Base-by-base conservation (phyloP, 768 basidiomycete species). In the Pleurotus citrinopileatus region DNA sequence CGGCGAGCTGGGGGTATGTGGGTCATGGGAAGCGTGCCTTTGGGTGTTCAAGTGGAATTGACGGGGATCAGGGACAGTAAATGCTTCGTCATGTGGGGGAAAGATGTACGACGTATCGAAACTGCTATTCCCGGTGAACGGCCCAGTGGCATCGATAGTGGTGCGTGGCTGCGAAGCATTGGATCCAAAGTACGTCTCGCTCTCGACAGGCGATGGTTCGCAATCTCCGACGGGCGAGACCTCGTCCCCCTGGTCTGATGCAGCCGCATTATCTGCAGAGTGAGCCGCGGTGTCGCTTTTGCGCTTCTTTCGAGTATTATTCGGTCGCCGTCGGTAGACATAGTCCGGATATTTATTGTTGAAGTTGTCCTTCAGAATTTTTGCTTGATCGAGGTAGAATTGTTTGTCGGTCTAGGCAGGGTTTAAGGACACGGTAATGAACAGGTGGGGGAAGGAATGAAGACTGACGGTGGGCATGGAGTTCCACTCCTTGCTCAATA, bases 291-390 rank as follows among this genome's bases (percentile, higher is more conserved):
- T 51, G 42, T 77, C 73, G 22, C 74, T 63, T 54, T 75, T 75
- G 47, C 79, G 70, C 32, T 72, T 69, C 60, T 83, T 87, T 61
- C 91, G 83, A 53, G 87, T 87, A 66, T 94, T 91, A 73, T 94
- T 94, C 23, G 91, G 91, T 47, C 91, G 79, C 50, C 91, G 83
- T 62, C 86, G 82, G 73, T 94, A 94, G 42, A 94, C 90, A 61
- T 94, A 94, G 77, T 92, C 90, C 13, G 91, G 91, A 68, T 92
- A 93, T 64, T 84, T 88, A 20, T 79, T 70, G 68, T 93, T 93
- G 75, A 94, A 94, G 52, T 73, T 84, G 59, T 94, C 91, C 68
- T 94, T 94, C 52, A 94, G 72, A 57, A 83, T 79, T 68, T 91
- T 91, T 8, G 91, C 91, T 66, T 90, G 88, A 64, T 92, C 86